Evolutionary conservation across 352 stramenopile genomes (phyloP), one percentile per base, ranked within the genome.

Genomic region (Globisporangium abappressorium): DNA sequence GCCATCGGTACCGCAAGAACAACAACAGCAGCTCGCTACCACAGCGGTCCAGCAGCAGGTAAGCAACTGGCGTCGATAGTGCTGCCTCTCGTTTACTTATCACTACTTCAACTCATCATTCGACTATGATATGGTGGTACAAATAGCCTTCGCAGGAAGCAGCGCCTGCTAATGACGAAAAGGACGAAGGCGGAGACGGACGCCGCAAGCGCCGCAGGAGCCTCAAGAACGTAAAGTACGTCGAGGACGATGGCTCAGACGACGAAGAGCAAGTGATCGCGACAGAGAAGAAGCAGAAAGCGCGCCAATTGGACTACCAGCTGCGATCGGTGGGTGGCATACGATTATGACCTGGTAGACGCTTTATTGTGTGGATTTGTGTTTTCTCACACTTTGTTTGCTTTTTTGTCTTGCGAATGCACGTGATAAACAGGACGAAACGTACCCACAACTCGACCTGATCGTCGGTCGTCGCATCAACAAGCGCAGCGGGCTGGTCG

Each of bases 401-500:
- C 1, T 28, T 28, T 62, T 46, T 33, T 3, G 49, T 22, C 64
- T 51, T 67, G 3, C 60, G 58, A 26, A n/a, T 71, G 33, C 58
- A 60, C 20, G 57, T 72, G 43, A 28, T 63, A 5, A 65, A n/a
- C 64, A 90, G 81, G 82, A 91, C 53, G 76, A 80, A 36, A 78
- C 76, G 2, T 92, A 92, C 46, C 87, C 85, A 5, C 68, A 85
- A 41, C 66, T 97, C 49, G 89, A 95, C 56, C 81, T 92, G 65
- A 93, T 97, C 69, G 81, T 95, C 3, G 89, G 89, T 36, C 86
- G 89, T 30, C 87, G 89, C 2, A 85, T 94, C 49, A 94, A 95
- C 69, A 77, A 84, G 56, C 80, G 79, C 7, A 92, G 72, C 2
- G 86, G 87, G 14, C 68, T 80, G 24, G 74, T 88, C 28, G 89